Conservation (phyloP, 148 eudicot species). For the Rhododendron ferrugineum region DNA sequence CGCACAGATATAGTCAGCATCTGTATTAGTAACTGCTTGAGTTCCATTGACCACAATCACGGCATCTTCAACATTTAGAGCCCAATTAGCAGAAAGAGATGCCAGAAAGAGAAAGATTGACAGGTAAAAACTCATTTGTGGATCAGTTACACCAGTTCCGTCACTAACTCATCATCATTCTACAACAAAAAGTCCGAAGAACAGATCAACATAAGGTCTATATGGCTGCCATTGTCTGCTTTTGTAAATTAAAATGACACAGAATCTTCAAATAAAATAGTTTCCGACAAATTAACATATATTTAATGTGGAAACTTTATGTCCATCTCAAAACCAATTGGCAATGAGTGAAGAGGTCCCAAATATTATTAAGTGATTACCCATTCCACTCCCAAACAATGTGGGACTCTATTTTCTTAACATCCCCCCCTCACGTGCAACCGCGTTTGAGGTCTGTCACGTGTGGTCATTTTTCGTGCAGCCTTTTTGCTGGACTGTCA, state of each 20-base stretch:
- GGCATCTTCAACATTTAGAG: constrained; percentile 38
- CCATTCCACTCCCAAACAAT: too few species aligned
- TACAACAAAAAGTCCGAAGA: background rate
- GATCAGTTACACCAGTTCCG: constrained; percentile 8
- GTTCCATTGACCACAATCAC: constrained; percentile 48
- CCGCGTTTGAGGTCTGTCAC: too few species aligned
- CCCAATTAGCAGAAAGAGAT: constrained; percentile 40
- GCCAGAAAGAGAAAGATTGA: constrained; percentile 34
- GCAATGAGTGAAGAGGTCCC: too few species aligned
- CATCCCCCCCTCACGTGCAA: too few species aligned
- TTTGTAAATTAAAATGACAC: background rate
- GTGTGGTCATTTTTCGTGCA: too few species aligned
- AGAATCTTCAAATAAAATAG: background rate
- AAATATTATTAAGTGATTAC: too few species aligned
- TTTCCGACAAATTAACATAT: background rate
- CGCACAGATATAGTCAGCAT: constrained; percentile 69
- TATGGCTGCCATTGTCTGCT: background rate
- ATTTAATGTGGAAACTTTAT: too few species aligned
- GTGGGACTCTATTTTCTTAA: too few species aligned
- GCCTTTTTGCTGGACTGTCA: too few species aligned
- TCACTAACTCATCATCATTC: background rate
- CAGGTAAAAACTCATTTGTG: constrained; percentile 29
- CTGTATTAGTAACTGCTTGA: constrained; percentile 46
- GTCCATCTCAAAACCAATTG: too few species aligned
- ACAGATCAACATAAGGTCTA: background rate